Evolutionary conservation across 2,329 filamentous ascomycete species (phyloP).

Genomic region (Microcyclospora pomicola): DNA sequence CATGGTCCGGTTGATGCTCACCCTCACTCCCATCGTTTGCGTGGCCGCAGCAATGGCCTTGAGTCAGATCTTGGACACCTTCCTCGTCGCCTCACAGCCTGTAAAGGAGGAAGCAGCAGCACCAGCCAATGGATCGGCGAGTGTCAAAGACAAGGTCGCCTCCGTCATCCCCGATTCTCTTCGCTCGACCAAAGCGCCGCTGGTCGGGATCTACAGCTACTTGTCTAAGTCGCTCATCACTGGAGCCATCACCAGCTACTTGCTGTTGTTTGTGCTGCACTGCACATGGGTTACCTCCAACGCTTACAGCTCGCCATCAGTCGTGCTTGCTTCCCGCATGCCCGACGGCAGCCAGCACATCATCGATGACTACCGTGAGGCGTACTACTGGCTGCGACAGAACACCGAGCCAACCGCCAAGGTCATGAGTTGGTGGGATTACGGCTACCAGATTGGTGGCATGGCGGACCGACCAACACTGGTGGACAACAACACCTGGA

Average conservation of each 20-base stretch:
- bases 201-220: conserved; percentile 70
- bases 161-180: conserved; percentile 41
- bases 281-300: conserved; percentile 99
- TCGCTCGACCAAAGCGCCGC: conserved; percentile 55
- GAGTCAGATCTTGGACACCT: conserved; percentile 79
- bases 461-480: conserved; percentile 96
- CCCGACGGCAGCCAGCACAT: conserved; percentile 95
- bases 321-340: conserved; percentile 81
- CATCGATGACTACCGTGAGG: conserved; percentile 97
- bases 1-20: conserved; percentile 98
- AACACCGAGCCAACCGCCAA: conserved; percentile 92
- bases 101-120: conserved; percentile 16
- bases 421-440: conserved; percentile 99
- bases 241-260: conserved; percentile 58
- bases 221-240: conserved; percentile 71
- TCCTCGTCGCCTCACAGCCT: conserved; percentile 55
- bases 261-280: conserved; percentile 87
- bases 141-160: conserved; percentile 43
- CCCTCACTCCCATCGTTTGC: conserved; percentile 89
- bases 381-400: conserved; percentile 97
- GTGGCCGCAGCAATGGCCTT: conserved; percentile 80
- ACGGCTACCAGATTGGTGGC: conserved; percentile 97
- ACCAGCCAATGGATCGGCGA: conserved; percentile 27
- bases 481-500: conserved; percentile 99
- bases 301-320: conserved; percentile 94